Base-by-base conservation (phyloP, 2,329 filamentous ascomycete species). In the Pseudocercospora musae region DNA sequence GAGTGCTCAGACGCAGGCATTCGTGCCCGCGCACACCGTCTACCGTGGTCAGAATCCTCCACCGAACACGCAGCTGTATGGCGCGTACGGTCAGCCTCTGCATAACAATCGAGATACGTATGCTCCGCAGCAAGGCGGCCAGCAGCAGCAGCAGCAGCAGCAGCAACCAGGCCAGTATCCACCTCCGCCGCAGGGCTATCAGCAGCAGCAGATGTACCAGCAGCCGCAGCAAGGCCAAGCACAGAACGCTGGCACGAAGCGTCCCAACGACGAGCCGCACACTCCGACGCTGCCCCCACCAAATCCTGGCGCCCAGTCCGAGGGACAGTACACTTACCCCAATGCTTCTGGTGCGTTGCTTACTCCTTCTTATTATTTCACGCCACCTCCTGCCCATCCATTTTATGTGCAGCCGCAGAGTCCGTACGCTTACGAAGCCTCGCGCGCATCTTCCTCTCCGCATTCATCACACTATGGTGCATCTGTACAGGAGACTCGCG, bases 1-100 rank as follows among this genome's bases (percentile, higher is more conserved):
- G 23, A 90, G 87, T 3, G 88, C 87, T 10, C 88, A 90, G 76
- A 86, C 87, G 8, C 88, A 90, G 74, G 88, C 89, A 10, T 91
- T 91, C 71, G 88, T 91, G 33, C 88, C 88, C 7, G 88, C 87
- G 9, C 87, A 90, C 73, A 87, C 88, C 6, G 85, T 87, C 62
- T 89, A 78, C 76, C 78, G 80, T 49, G 79, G 79, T 21, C 72
- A 74, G 62, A 73, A 75, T 29, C 79, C 79, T 55, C 79, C 78
- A 29, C 70, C 72, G 8, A 73, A 73, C 58, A 67, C 71, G 40
- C 75, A 76, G 68, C 77, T 82, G 83, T 82, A 81, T 68, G 80
- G 80, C 63, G 80, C 80, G 27, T 82, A 81, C 62, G 80, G 80
- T 33, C 80, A 82, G 69, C 80, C 80, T 31, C 77, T 82, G 29